Evolutionary conservation across 495 filamentous ascomycete genomes (phyloP), one percentile per base, ranked within the genome.

Genomic region (Aspergillus panamensis): DNA sequence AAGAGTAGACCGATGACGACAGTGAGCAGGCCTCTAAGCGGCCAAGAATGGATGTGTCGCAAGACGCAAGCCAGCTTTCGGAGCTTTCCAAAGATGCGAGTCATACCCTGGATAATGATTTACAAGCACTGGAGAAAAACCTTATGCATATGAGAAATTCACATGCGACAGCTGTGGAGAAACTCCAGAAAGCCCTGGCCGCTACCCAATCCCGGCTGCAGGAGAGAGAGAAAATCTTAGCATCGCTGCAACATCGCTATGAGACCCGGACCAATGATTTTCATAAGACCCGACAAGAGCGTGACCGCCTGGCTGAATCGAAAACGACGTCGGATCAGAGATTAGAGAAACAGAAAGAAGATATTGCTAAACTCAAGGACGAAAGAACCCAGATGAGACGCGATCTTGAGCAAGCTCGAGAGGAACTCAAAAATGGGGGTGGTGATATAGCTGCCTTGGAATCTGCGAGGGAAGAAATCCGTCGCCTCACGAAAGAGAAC

Each of bases 391-490:
- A 66, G 3, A 67, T 87, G 10, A 63, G 81, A 49, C 66, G 71
- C 9, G 76, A 84, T 7, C 72, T 88, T 10, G 66, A 76, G 31
- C 70, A 77, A 14, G 72, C 78, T 8, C 73, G 77, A 40, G 67
- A 74, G 21, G 65, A 72, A 2, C 67, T 88, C 14, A 72, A 77
- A 55, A 57, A 66, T 35, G 81, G 80, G 10, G 78, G 77, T 4
- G 81, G 83, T 3, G 74, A 74, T 8, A 47, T 79, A 9, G 80
- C 77, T 20, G 79, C 78, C 35, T 48, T 83, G 1, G 83, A 80
- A 66, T 53, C 64, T 56, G 62, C 68, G 62, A 63, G 78, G 59
- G 71, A 80, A 63, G 66, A 79, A 30, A 73, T 69, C 42, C 75
- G 76, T 5, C 69, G 73, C 0, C 62, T 82, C 6, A 70, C 56